These are phyloP conservation scores for Dillenia suffruticosa DNA, from an alignment of 164 flowering plant species.

Conservation along the genomic window DNA sequence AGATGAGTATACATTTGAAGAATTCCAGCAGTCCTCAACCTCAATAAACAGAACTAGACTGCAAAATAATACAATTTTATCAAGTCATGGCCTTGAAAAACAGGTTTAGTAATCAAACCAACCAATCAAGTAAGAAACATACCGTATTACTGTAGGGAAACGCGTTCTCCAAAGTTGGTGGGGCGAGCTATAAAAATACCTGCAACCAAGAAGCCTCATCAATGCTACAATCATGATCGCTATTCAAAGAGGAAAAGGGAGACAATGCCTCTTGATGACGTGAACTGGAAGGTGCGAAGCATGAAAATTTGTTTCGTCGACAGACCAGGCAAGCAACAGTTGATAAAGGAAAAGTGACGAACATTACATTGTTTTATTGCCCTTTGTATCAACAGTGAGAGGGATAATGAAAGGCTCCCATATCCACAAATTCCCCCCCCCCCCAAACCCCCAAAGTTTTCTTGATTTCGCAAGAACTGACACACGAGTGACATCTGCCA, in stretches of 20 bases:
- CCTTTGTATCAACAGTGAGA: not conserved
- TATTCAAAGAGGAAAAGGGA: not conserved
- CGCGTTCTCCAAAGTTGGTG: constrained; percentile 72
- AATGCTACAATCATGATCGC: not conserved
- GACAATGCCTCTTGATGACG: not conserved
- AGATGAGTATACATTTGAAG: constrained; percentile 73
- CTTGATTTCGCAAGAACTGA: not conserved
- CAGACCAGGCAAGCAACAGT: not conserved
- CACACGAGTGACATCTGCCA: not conserved
- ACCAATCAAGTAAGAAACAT: constrained; percentile 3
- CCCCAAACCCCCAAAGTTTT: too few relatives aligned
- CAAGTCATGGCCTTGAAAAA: not conserved
- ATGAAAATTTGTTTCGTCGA: too few relatives aligned
- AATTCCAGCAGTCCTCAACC: constrained; percentile 88
- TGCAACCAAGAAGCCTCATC: constrained; percentile 21
- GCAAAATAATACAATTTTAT: constrained; percentile 19
- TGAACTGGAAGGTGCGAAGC: not conserved
- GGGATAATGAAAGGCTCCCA: too few relatives aligned
- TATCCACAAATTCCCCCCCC: not conserved
- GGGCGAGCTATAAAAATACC: constrained; percentile 88
- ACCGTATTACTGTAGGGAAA: constrained; percentile 62
- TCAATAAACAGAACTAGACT: constrained; percentile 62
- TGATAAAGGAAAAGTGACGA: not conserved
- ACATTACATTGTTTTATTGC: not conserved
- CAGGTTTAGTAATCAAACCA: not conserved